phyloP scores from a whole-genome alignment of 768 basidiomycete species.

The Mycena olivaceomarginata region DNA sequence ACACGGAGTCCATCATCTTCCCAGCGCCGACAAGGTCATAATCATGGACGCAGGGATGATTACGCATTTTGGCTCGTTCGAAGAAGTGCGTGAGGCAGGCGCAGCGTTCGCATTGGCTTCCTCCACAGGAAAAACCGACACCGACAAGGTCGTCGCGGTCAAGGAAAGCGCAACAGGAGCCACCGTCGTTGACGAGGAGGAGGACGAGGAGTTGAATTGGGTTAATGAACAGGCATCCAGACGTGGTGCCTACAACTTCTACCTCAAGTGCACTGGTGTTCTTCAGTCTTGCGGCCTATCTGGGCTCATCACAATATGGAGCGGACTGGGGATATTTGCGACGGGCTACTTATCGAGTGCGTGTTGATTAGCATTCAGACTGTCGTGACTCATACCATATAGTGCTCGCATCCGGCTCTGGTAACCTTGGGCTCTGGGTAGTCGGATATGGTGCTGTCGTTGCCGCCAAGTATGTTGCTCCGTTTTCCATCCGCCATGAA shows the following conservation, averaged over 20 bases:
- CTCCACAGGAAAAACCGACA: background rate
- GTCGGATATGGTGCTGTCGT: conserved; percentile 34
- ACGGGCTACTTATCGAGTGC: conserved; percentile 30
- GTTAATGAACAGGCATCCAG: conserved; percentile 23
- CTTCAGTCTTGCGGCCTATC: background rate
- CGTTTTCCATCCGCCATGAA: background rate
- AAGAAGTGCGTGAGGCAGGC: conserved; percentile 31
- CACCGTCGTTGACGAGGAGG: conserved; percentile 30
- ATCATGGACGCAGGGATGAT: conserved; percentile 35
- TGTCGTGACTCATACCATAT: background rate
- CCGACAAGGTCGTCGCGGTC: background rate
- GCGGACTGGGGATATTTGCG: conserved; percentile 15
- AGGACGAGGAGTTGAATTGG: conserved; percentile 33
- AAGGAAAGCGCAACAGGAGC: conserved; percentile 22
- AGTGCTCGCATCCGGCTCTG: conserved; percentile 32
- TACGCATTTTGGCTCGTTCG: conserved; percentile 37
- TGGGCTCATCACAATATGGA: conserved; percentile 25
- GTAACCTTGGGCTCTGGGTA: conserved; percentile 37
- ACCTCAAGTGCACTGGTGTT: conserved; percentile 26
- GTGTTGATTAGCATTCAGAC: background rate
- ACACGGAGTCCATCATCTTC: conserved; percentile 38
- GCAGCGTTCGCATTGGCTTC: conserved; percentile 31
- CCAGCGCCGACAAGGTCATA: conserved; percentile 38
- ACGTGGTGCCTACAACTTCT: conserved; percentile 29
- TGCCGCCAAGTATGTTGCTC: conserved; percentile 2